These are phyloP conservation scores for Spiromastix sp. DNA, from an alignment of 2,329 filamentous ascomycete genomes.

Conservation along the genomic window DNA sequence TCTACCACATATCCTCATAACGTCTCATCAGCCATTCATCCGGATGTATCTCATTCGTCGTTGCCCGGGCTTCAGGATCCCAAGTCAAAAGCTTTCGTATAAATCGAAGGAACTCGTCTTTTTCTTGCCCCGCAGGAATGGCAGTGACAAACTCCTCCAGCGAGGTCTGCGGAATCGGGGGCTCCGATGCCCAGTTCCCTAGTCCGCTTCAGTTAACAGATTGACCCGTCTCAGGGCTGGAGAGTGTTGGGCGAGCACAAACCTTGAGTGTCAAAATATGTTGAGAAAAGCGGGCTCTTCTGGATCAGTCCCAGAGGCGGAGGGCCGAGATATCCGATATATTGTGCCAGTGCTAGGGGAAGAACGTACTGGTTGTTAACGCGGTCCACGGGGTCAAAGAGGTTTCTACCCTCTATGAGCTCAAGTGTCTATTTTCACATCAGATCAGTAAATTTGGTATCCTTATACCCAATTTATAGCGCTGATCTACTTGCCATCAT, in stretches of 20 bases:
- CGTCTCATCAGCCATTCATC: not conserved
- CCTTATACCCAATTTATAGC: not conserved
- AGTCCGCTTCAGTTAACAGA: not conserved
- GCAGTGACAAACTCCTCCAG: not conserved
- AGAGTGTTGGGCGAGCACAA: not conserved
- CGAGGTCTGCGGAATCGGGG: not conserved
- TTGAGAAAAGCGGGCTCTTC: not conserved
- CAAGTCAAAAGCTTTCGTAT: not conserved
- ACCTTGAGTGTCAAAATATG: not conserved
- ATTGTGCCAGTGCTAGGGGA: not conserved
- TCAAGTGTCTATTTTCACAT: not conserved
- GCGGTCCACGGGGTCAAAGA: not conserved
- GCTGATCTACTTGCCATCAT: constrained; percentile 11
- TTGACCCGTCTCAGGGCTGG: not conserved
- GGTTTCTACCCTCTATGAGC: not conserved
- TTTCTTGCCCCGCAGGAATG: not conserved
- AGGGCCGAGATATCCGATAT: not conserved
- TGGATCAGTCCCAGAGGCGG: not conserved
- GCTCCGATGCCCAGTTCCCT: not conserved
- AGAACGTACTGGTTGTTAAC: not conserved
- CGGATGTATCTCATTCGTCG: not conserved
- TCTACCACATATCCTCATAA: not conserved
- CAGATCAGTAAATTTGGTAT: not conserved
- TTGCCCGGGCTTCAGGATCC: not conserved
- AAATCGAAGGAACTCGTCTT: constrained; percentile 1